Percentiles rank a stretch among this genome's conserved stretches.
These are phyloP conservation scores for Xylariales sp. DNA, from an alignment of 2,329 filamentous ascomycete genomes.

Conservation along the genomic window DNA sequence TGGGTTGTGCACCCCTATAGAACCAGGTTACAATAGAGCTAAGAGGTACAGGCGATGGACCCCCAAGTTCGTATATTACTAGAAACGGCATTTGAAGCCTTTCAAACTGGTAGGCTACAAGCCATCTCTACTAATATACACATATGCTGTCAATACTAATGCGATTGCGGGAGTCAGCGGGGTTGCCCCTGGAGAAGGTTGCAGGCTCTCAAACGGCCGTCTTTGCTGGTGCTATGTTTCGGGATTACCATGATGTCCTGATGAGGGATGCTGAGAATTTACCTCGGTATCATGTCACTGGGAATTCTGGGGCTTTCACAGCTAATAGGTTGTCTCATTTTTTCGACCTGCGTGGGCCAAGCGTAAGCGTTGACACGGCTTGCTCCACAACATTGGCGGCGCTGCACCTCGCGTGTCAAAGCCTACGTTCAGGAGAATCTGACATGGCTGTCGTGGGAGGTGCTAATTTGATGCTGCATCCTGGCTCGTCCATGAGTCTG, in stretches of 20 bases:
- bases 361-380: constrained; percentile 8
- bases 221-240: constrained; percentile 4
- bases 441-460: constrained; percentile 6
- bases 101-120: constrained; percentile 1
- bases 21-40: no score
- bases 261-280: constrained; percentile 7
- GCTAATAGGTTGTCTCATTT: constrained; percentile 5
- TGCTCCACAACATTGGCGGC: constrained; percentile 6
- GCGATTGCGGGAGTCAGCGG: no score
- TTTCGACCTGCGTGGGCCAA: constrained; percentile 4
- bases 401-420: constrained; percentile 3
- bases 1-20: no score
- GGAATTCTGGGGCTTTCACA: constrained; percentile 4
- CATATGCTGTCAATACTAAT: not conserved
- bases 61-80: constrained; percentile 5
- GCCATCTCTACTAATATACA: not conserved
- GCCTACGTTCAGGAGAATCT: constrained; percentile 4
- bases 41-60: constrained; percentile 5
- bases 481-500: constrained; percentile 4
- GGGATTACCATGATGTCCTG: constrained; percentile 4
- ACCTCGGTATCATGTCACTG: constrained; percentile 7
- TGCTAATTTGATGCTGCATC: constrained; percentile 2
- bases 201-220: constrained; percentile 7
- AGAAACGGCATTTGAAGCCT: constrained; percentile 5
- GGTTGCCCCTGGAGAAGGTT: constrained; percentile 2